A percentile compares a stretch with the other conserved stretches of the same genome.
These are phyloP conservation scores for Suhomyces emberorum DNA, from an alignment of 805 yeast genomes.

Conservation along the genomic window DNA sequence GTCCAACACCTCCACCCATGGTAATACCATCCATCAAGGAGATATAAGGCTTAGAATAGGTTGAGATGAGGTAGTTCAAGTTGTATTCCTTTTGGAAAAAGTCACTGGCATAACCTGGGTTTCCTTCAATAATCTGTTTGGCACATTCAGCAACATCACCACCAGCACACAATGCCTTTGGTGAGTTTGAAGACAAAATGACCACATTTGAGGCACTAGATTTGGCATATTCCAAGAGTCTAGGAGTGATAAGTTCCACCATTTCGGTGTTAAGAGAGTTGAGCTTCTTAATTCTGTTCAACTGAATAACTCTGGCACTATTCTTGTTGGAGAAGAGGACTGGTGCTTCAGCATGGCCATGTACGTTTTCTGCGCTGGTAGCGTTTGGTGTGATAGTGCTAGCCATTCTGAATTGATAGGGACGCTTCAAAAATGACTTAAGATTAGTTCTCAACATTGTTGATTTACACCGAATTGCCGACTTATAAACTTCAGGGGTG, in stretches of 20 bases:
- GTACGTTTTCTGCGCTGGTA: slow-evolving; percentile 6
- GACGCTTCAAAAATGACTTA: slow-evolving; percentile 1
- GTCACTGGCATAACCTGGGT: slow-evolving; percentile 48
- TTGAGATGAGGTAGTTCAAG: slow-evolving; percentile 72
- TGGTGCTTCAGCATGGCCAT: slow-evolving; percentile 40
- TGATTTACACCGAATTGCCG: no score
- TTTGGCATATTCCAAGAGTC: slow-evolving; percentile 73
- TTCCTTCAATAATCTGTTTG: slow-evolving; percentile 46
- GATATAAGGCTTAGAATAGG: slow-evolving; percentile 86
- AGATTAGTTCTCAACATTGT: slow-evolving; percentile 10
- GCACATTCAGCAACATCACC: slow-evolving; percentile 91
- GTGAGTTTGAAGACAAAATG: slow-evolving; percentile 62
- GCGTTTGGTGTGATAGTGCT: slow-evolving; percentile 10
- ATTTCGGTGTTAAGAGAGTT: slow-evolving; percentile 80
- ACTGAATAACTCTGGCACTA: slow-evolving; percentile 66
- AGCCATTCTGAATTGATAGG: slow-evolving; percentile 16
- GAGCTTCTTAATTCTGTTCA: slow-evolving; percentile 79
- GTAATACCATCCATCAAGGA: slow-evolving; percentile 86
- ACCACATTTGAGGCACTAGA: slow-evolving; percentile 62
- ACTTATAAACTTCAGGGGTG: slow-evolving; percentile 1
- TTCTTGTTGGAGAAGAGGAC: slow-evolving; percentile 62
- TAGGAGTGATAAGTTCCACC: slow-evolving; percentile 68
- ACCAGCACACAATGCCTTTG: slow-evolving; percentile 87
- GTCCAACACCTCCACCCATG: slow-evolving; percentile 98
- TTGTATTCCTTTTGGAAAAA: slow-evolving; percentile 82